These are phyloP conservation scores for Arthrinium phaeospermum DNA, from an alignment of 2,329 filamentous ascomycete genomes.

Conservation along the genomic window DNA sequence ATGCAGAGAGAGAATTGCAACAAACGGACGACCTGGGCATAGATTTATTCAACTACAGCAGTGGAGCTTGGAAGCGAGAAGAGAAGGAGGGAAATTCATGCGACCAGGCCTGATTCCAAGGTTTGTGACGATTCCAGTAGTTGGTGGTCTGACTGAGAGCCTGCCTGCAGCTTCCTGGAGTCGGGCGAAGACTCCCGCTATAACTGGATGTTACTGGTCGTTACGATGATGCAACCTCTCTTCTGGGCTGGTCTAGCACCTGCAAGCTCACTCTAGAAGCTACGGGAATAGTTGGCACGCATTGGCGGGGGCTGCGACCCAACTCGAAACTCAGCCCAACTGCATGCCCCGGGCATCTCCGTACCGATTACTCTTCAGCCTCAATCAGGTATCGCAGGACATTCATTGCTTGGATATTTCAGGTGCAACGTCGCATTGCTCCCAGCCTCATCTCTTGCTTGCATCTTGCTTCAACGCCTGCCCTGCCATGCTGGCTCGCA, in stretches of 20 bases:
- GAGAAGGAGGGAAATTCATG: slow-evolving; percentile 3
- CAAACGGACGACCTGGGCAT: background rate
- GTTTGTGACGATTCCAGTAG: slow-evolving; percentile 4
- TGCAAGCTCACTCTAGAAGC: slow-evolving; percentile 16
- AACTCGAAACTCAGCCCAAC: slow-evolving; percentile 12
- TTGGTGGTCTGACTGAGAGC: slow-evolving; percentile 17
- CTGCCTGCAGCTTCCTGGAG: slow-evolving; percentile 2
- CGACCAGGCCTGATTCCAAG: slow-evolving; percentile 5
- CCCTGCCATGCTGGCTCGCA: background rate
- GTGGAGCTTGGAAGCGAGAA: slow-evolving; percentile 2
- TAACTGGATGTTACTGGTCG: slow-evolving; percentile 2
- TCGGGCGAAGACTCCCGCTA: slow-evolving; percentile 11
- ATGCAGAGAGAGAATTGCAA: background rate
- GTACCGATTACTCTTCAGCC: background rate
- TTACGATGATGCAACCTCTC: slow-evolving; percentile 12
- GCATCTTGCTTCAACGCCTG: background rate
- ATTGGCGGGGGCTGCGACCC: slow-evolving; percentile 3
- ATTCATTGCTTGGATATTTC: background rate
- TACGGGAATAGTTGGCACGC: slow-evolving; percentile 13
- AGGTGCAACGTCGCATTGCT: background rate
- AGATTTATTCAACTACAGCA: slow-evolving; percentile 5
- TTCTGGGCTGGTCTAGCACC: slow-evolving; percentile 11
- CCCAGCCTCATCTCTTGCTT: background rate
- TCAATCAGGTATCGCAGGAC: background rate
- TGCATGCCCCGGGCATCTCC: background rate